Evolutionary conservation across 768 basidiomycete species (phyloP).

Genomic region (Multifurca ochricompacta): DNA sequence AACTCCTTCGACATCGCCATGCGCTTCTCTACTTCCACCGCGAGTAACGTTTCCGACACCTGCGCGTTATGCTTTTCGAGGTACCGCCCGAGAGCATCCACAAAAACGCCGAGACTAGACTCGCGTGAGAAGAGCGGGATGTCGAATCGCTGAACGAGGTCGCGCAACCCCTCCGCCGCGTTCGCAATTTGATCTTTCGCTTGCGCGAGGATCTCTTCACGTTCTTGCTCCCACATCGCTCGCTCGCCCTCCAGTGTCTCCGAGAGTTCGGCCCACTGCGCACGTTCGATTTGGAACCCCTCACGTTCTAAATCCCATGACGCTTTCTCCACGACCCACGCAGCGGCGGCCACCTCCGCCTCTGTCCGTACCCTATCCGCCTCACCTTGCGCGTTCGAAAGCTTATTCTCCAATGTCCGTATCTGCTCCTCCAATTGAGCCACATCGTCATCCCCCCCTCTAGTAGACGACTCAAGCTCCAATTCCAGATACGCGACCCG

Average conservation of each 20-base stretch:
- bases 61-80: slow-evolving; percentile 31
- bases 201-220: slow-evolving; percentile 38
- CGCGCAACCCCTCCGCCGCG: slow-evolving; percentile 39
- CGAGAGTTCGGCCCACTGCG: slow-evolving; percentile 38
- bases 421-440: not conserved
- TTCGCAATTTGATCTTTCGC: slow-evolving; percentile 46
- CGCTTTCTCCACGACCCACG: slow-evolving; percentile 10
- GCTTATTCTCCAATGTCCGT: slow-evolving; percentile 7
- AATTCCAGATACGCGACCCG: slow-evolving; percentile 32
- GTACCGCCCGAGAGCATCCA: slow-evolving; percentile 26
- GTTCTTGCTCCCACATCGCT: slow-evolving; percentile 40
- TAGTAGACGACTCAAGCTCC: slow-evolving; percentile 45
- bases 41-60: slow-evolving; percentile 32
- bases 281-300: slow-evolving; percentile 36
- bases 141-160: slow-evolving; percentile 47
- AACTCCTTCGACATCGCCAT: slow-evolving; percentile 21
- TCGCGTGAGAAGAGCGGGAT: slow-evolving; percentile 40
- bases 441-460: slow-evolving; percentile 31
- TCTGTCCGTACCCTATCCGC: not conserved
- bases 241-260: slow-evolving; percentile 45
- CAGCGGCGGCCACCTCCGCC: not conserved
- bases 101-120: slow-evolving; percentile 23
- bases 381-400: not conserved
- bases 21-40: slow-evolving; percentile 26
- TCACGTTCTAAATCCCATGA: slow-evolving; percentile 33